phyloP scores from a whole-genome alignment of 2,329 filamentous ascomycete genomes.

The Shiraia bambusicola region DNA sequence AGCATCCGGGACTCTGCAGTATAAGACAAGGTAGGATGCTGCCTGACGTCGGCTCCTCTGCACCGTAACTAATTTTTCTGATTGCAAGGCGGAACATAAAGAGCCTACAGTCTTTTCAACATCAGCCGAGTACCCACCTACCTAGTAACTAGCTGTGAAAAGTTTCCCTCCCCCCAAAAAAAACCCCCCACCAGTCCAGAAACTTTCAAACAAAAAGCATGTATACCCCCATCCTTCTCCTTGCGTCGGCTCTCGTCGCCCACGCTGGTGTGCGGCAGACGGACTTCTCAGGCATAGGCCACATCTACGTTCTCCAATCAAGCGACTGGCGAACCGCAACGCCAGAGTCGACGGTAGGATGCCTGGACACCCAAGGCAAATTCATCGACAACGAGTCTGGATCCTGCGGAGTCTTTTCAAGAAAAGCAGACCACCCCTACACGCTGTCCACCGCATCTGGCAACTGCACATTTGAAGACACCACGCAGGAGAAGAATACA shows the following conservation, averaged over 20 bases:
- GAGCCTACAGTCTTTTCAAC: too few species aligned
- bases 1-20: neutral
- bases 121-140: too few species aligned
- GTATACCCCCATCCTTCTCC: slow-evolving; percentile 10
- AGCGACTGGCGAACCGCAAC: slow-evolving; percentile 27
- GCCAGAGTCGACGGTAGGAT: slow-evolving; percentile 30
- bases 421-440: slow-evolving; percentile 25
- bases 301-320: slow-evolving; percentile 34
- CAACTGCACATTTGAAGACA: slow-evolving; percentile 38
- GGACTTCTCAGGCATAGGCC: slow-evolving; percentile 34
- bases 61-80: too few species aligned
- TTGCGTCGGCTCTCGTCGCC: slow-evolving; percentile 10
- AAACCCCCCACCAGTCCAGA: neutral
- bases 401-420: slow-evolving; percentile 30
- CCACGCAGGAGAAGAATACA: slow-evolving; percentile 28
- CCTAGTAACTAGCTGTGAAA: too few species aligned
- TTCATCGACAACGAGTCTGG: slow-evolving; percentile 16
- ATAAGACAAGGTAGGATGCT: too few species aligned
- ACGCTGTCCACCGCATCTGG: slow-evolving; percentile 28
- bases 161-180: too few species aligned
- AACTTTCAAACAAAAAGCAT: slow-evolving; percentile 2
- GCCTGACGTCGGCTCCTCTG: too few species aligned
- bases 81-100: too few species aligned
- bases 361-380: slow-evolving; percentile 26
- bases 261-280: slow-evolving; percentile 22